Percentiles rank a stretch among this genome's conserved stretches.
Conservation (phyloP, 768 basidiomycete species). For the Hygrocybe punicea region DNA sequence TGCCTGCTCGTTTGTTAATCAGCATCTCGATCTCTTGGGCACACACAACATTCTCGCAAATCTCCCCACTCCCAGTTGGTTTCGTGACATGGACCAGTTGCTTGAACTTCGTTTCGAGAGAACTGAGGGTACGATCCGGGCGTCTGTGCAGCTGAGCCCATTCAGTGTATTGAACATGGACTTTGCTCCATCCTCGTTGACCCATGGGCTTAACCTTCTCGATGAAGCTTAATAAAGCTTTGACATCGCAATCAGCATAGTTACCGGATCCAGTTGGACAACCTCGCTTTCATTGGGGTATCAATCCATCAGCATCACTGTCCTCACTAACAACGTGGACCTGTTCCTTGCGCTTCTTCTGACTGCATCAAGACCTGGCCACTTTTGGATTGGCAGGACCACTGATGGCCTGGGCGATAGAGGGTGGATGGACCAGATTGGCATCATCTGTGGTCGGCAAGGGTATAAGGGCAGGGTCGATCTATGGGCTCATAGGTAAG, state of each 20-base stretch:
- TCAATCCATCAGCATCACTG: too few species aligned
- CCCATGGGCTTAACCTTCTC: slow-evolving; percentile 20
- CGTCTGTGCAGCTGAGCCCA: slow-evolving; percentile 17
- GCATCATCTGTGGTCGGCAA: too few species aligned
- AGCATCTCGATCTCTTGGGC: slow-evolving; percentile 20
- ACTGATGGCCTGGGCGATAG: too few species aligned
- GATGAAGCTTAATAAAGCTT: slow-evolving; percentile 13
- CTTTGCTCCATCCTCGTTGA: slow-evolving; percentile 14
- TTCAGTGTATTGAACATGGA: slow-evolving; percentile 10
- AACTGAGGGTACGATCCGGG: slow-evolving; percentile 10
- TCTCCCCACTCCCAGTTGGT: slow-evolving; percentile 27
- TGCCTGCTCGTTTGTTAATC: slow-evolving; percentile 22
- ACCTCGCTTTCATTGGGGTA: slow-evolving; percentile 2
- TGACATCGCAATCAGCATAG: slow-evolving; percentile 17
- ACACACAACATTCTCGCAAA: slow-evolving; percentile 18
- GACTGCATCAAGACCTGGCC: too few species aligned
- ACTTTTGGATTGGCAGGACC: too few species aligned
- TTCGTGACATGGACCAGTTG: slow-evolving; percentile 22
- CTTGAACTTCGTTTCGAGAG: slow-evolving; percentile 25
- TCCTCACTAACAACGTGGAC: too few species aligned
- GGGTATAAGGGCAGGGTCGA: too few species aligned
- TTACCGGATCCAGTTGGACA: slow-evolving; percentile 17
- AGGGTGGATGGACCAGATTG: too few species aligned
- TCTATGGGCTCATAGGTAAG: too few species aligned
- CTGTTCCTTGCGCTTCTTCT: too few species aligned